Base-by-base conservation (phyloP, 371 early-diverging fungal genomes). In the Mucor piriformis region DNA sequence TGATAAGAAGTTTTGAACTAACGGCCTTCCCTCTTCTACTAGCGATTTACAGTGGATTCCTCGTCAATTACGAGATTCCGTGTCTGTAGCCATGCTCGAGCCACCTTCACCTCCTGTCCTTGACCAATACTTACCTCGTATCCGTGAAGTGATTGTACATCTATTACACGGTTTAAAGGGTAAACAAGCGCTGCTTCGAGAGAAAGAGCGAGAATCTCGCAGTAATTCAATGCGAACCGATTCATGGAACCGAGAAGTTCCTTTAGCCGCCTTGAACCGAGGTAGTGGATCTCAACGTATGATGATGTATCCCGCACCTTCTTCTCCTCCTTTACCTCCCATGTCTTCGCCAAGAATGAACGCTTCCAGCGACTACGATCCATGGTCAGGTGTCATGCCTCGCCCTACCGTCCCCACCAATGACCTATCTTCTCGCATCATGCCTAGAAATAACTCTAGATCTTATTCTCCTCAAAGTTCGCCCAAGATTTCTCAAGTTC, bases 41-140 rank as follows among this genome's bases (percentile, higher is more conserved):
- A 87, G 87, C 50, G 83, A 85, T 54, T 66, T 87, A 15, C 71
- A 75, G 18, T 79, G 81, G 70, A 82, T 87, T 40, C 87, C 87
- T 20, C 71, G 72, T 48, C 80, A 87, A 51, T 59, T 87, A 21
- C 56, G 81, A 24, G 74, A 73, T 29, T 84, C 83, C 8, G 74
- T 87, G 10, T 77, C 81, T 21, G 71, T 64, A 3, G 81, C 84
- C 1, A 76, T 87, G 66, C 65, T 73, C 0, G 83, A 87, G 49
- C 76, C 74, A 5, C 83, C 84, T 21, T 85, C 87, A 2, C 80
- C 80, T 8, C 49, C 67, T 1, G 69, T 79, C 3, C 57, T 87
- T 8, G 85, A 87, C 35, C 76, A 78, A 51, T 72, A 85, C 51
- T 59, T 87, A 24, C 87, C 87, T 29, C 76, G 76, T 48, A 85